Conservation (phyloP, 2,329 filamentous ascomycete species). For the Pyricularia pennisetigena region DNA sequence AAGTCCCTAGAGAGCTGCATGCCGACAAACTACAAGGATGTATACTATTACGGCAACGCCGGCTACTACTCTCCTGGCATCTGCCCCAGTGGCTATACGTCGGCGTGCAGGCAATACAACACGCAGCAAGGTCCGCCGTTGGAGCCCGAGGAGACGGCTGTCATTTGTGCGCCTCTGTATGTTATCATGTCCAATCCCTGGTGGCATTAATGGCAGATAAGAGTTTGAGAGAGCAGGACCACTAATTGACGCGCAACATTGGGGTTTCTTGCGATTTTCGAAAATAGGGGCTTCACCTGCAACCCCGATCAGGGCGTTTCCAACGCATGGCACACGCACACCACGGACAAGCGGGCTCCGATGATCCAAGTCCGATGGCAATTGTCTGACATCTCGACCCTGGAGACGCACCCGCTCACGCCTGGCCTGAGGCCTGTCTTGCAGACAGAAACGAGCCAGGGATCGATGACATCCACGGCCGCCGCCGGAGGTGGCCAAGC, state of each 20-base stretch:
- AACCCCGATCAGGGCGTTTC: background rate
- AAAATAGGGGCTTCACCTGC: conserved; percentile 1
- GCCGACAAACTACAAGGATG: background rate
- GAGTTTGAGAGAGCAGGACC: background rate
- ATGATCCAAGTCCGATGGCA: conserved; percentile 5
- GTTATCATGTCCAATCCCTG: background rate
- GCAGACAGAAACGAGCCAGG: too few species aligned
- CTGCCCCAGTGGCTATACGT: conserved; percentile 22
- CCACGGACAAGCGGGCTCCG: background rate
- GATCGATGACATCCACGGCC: background rate
- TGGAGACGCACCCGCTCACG: conserved; percentile 5
- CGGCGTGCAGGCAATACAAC: conserved; percentile 16
- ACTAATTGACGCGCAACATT: background rate
- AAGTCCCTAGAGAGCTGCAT: conserved; percentile 7
- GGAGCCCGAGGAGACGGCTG: conserved; percentile 21
- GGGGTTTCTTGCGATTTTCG: background rate
- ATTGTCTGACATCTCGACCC: background rate
- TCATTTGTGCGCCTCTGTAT: conserved; percentile 17
- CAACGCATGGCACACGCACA: background rate
- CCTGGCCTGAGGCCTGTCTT: background rate
- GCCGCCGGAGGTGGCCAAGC: background rate
- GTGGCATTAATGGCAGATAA: background rate
- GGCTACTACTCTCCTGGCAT: conserved; percentile 25
- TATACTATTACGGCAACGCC: conserved; percentile 19
- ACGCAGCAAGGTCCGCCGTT: conserved; percentile 12